Evolutionary conservation across 176 grass and related monocot species (phyloP), one percentile per base, ranked within the genome.

Genomic region (Musa itinerans): DNA sequence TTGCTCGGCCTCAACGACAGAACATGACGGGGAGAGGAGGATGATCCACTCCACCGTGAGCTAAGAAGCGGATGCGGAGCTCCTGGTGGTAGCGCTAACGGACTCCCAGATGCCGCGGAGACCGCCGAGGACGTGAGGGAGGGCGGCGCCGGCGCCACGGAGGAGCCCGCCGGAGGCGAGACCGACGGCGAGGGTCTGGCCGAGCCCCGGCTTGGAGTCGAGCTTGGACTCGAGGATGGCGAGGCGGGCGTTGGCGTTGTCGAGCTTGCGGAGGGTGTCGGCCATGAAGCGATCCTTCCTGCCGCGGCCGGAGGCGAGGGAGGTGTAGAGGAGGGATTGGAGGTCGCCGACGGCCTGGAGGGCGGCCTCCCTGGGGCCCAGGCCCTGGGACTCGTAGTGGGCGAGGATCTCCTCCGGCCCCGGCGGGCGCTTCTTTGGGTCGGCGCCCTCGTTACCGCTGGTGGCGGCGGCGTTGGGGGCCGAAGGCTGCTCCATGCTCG

Each of bases 171-270:
- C 58, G 49, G 78, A 63, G 57, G 69, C 68, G 22, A 73, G 49
- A 13, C 69, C 78, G 56, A 80, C 52, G 15, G 78, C 69, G 9
- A 80, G 13, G 57, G 78, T 63, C 56, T 73, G 48, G 78, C 53
- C 55, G 69, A 63, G 22, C 0, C 19, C 20, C 49, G 78, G 78
- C 57, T 80, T 80, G 78, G 78, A 73, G 56, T 80, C 78, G 58
- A 80, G 78, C 69, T 73, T 80, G 27, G 50, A 25, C 56, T 80
- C 69, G 21, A 73, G 54, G 78, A 80, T 80, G 69, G 69, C 78
- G 69, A 80, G 69, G 54, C 78, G 78, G 21, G 78, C 51, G 49
- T 65, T 80, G 57, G 69, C 57, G 56, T 53, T 65, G 78, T 80
- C 78, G 48, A 80, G 56, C 69, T 80, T 80, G 48, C 78, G 78